phyloP scores from a whole-genome alignment of 805 yeast genomes.

The Pichia cephalocereana region DNA sequence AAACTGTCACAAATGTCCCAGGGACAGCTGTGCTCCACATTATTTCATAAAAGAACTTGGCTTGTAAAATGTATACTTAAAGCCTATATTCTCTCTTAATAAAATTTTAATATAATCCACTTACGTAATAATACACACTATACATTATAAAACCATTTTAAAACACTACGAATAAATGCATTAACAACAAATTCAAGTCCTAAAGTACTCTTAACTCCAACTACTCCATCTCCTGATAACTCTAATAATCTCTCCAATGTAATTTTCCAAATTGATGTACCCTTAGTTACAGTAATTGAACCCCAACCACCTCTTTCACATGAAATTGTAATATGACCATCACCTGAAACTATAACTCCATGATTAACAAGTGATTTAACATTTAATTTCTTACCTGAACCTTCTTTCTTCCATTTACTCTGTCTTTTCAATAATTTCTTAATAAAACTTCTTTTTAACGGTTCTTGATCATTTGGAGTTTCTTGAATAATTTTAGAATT shows the following conservation, averaged over 20 bases:
- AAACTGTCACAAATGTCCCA: slow-evolving; percentile 32
- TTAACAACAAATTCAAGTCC: neutral
- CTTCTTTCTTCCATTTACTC: neutral
- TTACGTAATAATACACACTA: neutral
- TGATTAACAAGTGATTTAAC: slow-evolving; percentile 5
- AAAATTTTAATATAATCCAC: no score
- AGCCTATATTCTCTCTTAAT: no score
- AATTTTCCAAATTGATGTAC: slow-evolving; percentile 17
- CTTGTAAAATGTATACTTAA: no score
- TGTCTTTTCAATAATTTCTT: neutral
- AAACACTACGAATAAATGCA: neutral
- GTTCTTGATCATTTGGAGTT: neutral
- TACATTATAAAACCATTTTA: neutral
- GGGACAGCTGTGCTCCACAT: slow-evolving; percentile 33
- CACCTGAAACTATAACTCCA: slow-evolving; percentile 2
- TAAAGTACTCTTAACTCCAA: neutral
- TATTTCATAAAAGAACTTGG: neutral
- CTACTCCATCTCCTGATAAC: neutral
- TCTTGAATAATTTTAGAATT: neutral
- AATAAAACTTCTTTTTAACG: neutral
- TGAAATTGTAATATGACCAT: neutral
- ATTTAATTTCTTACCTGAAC: neutral
- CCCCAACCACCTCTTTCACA: neutral
- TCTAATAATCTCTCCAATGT: neutral
- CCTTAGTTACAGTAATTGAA: slow-evolving; percentile 16